Percentiles rank a stretch among this genome's conserved stretches.
Evolutionary conservation across 805 yeast genomes (phyloP).

Genomic region (Candida railenensis): DNA sequence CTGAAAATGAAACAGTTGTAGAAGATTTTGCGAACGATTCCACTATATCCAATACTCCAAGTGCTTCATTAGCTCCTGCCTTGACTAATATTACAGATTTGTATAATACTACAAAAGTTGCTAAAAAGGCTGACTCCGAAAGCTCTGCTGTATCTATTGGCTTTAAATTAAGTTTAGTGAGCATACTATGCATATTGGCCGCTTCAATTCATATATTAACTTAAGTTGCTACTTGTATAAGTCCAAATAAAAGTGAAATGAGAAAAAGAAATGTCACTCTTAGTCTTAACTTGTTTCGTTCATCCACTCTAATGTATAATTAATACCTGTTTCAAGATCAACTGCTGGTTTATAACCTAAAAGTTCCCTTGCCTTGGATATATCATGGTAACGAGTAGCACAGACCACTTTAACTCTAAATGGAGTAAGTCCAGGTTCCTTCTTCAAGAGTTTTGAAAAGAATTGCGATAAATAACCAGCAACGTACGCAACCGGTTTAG

Average conservation of each 20-base stretch:
- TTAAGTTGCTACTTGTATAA: background rate
- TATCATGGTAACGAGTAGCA: constrained; percentile 91
- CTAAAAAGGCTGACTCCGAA: background rate
- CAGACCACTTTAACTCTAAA: constrained; percentile 91
- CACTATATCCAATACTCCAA: too few species aligned
- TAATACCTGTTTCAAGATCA: constrained; percentile 75
- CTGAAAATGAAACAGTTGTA: background rate
- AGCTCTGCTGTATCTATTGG: background rate
- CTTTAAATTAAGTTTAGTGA: background rate
- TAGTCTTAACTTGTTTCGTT: constrained; percentile 47
- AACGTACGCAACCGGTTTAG: constrained; percentile 71
- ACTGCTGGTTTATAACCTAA: constrained; percentile 83
- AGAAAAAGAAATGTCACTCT: background rate
- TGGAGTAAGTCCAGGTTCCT: constrained; percentile 93
- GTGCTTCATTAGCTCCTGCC: background rate
- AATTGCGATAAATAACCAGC: constrained; percentile 82
- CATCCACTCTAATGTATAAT: constrained; percentile 83
- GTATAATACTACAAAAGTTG: background rate
- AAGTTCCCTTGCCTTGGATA: constrained; percentile 75
- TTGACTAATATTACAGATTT: background rate
- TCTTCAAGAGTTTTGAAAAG: constrained; percentile 66
- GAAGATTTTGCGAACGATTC: too few species aligned
- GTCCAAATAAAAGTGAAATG: background rate
- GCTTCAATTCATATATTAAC: background rate
- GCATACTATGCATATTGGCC: background rate